A percentile compares a stretch with the other conserved stretches of the same genome.
These are phyloP conservation scores for Microcyclospora pomicola DNA, from an alignment of 2,329 filamentous ascomycete genomes.

Conservation along the genomic window DNA sequence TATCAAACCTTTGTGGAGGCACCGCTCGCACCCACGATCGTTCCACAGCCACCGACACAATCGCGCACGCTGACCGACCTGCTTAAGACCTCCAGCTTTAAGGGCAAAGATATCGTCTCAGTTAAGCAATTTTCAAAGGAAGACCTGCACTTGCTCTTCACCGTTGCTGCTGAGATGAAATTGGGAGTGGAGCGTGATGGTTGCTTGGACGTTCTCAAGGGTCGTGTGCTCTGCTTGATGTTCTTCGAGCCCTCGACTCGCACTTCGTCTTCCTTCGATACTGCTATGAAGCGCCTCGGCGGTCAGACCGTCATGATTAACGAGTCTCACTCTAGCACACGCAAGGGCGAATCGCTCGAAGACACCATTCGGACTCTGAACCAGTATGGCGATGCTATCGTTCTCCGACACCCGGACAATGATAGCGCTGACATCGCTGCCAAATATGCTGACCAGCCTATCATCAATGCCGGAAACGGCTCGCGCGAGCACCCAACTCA, in stretches of 20 bases:
- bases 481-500: slow-evolving; percentile 94
- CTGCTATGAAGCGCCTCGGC: slow-evolving; percentile 95
- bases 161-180: slow-evolving; percentile 94
- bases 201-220: slow-evolving; percentile 72
- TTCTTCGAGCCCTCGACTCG: slow-evolving; percentile 97
- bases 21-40: slow-evolving; percentile 16
- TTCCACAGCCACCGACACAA: slow-evolving; percentile 31
- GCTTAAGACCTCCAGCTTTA: slow-evolving; percentile 71
- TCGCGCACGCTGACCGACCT: slow-evolving; percentile 52
- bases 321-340: slow-evolving; percentile 71
- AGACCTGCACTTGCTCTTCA: slow-evolving; percentile 87
- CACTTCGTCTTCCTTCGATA: slow-evolving; percentile 90
- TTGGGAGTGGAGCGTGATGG: slow-evolving; percentile 86
- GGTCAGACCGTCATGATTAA: slow-evolving; percentile 72
- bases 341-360: slow-evolving; percentile 88
- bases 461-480: slow-evolving; percentile 96
- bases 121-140: slow-evolving; percentile 79
- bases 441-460: slow-evolving; percentile 76
- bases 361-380: slow-evolving; percentile 88
- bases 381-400: slow-evolving; percentile 88
- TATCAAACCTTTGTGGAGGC: slow-evolving; percentile 62
- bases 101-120: slow-evolving; percentile 76
- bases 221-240: slow-evolving; percentile 75
- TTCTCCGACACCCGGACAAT: slow-evolving; percentile 85
- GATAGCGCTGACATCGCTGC: slow-evolving; percentile 66